phyloP scores from a whole-genome alignment of 495 filamentous ascomycete species.

The Haplographium delicatum region DNA sequence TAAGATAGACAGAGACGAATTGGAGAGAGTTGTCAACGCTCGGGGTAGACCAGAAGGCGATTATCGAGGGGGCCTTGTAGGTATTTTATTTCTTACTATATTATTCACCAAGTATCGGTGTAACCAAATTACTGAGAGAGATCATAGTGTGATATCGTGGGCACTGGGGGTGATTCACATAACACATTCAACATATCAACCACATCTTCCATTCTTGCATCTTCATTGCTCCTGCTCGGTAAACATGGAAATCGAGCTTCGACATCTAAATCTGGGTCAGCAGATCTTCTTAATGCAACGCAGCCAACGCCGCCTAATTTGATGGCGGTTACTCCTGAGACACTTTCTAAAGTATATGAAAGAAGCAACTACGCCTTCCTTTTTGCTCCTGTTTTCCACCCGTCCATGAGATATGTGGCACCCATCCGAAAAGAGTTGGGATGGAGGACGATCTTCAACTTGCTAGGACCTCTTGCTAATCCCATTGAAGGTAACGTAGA shows the following conservation, averaged over 20 bases:
- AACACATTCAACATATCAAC: constrained; percentile 98
- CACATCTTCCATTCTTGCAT: constrained; percentile 87
- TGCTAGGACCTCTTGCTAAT: constrained; percentile 88
- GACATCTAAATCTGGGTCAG: constrained; percentile 91
- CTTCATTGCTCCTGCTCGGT: constrained; percentile 70
- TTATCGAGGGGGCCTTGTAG: constrained; percentile 66
- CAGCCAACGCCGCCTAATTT: constrained; percentile 66
- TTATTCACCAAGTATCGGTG: constrained; percentile 5
- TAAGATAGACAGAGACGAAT: constrained; percentile 53
- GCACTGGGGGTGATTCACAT: constrained; percentile 93
- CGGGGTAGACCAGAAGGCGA: constrained; percentile 56
- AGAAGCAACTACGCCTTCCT: constrained; percentile 89
- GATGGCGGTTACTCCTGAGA: constrained; percentile 60
- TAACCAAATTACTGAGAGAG: no score
- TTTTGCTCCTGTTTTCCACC: constrained; percentile 95
- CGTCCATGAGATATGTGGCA: constrained; percentile 82
- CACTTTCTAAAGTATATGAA: constrained; percentile 64
- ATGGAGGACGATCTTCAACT: constrained; percentile 93
- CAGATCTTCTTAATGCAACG: constrained; percentile 78
- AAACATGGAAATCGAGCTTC: constrained; percentile 98
- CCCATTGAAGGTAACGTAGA: constrained; percentile 74
- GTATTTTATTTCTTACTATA: constrained; percentile 19
- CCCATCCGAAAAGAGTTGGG: constrained; percentile 77
- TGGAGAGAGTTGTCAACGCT: constrained; percentile 51
- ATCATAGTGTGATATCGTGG: constrained; percentile 91